These are phyloP conservation scores for Thermoascus crustaceus DNA, from an alignment of 2,329 filamentous ascomycete genomes.

Conservation along the genomic window DNA sequence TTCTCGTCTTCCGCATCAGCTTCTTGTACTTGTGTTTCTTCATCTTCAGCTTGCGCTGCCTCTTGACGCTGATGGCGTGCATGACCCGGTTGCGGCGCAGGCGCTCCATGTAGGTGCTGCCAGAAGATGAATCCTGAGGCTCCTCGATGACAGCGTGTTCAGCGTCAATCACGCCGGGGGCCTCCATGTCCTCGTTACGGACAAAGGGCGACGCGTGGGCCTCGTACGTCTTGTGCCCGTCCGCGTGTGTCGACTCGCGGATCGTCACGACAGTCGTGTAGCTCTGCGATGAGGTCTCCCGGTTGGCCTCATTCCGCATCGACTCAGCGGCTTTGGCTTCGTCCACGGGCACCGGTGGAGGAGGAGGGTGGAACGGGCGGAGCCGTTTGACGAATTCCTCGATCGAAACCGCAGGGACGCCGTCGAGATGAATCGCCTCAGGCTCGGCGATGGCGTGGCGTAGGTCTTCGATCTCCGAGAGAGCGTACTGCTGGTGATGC, in stretches of 20 bases:
- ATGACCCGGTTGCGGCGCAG: slow-evolving; percentile 54
- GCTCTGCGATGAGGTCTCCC: slow-evolving; percentile 28
- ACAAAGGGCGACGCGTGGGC: slow-evolving; percentile 45
- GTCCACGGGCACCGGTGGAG: slow-evolving; percentile 58
- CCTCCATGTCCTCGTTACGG: slow-evolving; percentile 30
- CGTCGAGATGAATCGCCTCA: slow-evolving; percentile 33
- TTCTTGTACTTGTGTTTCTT: slow-evolving; percentile 99
- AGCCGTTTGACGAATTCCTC: slow-evolving; percentile 63
- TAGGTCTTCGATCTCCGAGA: slow-evolving; percentile 26
- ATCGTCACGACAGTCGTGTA: slow-evolving; percentile 46
- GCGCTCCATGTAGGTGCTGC: slow-evolving; percentile 56
- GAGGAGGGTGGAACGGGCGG: slow-evolving; percentile 77
- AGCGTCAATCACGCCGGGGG: slow-evolving; percentile 20
- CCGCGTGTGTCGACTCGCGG: slow-evolving; percentile 44
- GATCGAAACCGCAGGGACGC: slow-evolving; percentile 52
- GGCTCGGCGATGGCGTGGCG: slow-evolving; percentile 24
- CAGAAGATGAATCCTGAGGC: slow-evolving; percentile 37
- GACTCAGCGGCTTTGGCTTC: slow-evolving; percentile 27
- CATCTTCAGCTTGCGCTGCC: slow-evolving; percentile 94
- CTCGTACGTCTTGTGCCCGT: slow-evolving; percentile 45
- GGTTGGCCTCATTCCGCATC: slow-evolving; percentile 31
- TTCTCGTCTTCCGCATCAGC: slow-evolving; percentile 86
- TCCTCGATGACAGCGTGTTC: slow-evolving; percentile 49
- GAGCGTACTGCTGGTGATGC: slow-evolving; percentile 15
- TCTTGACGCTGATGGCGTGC: slow-evolving; percentile 80